Conservation (phyloP, 768 basidiomycete genomes). For the Russula brevipes region DNA sequence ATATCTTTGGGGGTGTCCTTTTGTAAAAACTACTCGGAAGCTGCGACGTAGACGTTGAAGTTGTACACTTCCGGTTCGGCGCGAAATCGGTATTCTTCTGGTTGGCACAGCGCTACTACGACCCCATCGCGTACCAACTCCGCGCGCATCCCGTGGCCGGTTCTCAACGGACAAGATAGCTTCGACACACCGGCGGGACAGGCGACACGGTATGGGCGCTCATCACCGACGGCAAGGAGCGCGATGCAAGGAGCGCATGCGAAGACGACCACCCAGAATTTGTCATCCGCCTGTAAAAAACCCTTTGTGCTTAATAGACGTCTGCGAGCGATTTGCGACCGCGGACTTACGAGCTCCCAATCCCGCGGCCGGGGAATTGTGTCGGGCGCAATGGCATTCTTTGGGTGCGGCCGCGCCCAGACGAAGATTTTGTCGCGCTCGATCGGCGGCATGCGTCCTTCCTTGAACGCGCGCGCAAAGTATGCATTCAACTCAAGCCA, state of each 20-base stretch:
- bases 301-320: background rate
- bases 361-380: conserved; percentile 30
- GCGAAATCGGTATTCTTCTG: conserved; percentile 33
- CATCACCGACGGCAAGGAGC: conserved; percentile 27
- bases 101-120: conserved; percentile 30
- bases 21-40: conserved; percentile 20
- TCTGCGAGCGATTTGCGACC: no score
- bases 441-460: conserved; percentile 35
- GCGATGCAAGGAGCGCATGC: conserved; percentile 32
- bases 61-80: conserved; percentile 35
- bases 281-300: conserved; percentile 33
- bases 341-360: conserved; percentile 32
- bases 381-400: conserved; percentile 30
- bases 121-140: conserved; percentile 30
- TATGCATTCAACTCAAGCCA: conserved; percentile 39
- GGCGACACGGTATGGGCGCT: conserved; percentile 20
- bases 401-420: conserved; percentile 38
- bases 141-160: conserved; percentile 30
- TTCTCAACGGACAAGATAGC: conserved; percentile 31
- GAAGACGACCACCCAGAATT: conserved; percentile 40
- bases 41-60: conserved; percentile 37
- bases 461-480: conserved; percentile 39
- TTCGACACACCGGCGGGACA: conserved; percentile 34
- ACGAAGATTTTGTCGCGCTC: conserved; percentile 35
- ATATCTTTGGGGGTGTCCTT: background rate